Evolutionary conservation across 2,329 filamentous ascomycete species (phyloP).

Genomic region (Calonectria honghensis): DNA sequence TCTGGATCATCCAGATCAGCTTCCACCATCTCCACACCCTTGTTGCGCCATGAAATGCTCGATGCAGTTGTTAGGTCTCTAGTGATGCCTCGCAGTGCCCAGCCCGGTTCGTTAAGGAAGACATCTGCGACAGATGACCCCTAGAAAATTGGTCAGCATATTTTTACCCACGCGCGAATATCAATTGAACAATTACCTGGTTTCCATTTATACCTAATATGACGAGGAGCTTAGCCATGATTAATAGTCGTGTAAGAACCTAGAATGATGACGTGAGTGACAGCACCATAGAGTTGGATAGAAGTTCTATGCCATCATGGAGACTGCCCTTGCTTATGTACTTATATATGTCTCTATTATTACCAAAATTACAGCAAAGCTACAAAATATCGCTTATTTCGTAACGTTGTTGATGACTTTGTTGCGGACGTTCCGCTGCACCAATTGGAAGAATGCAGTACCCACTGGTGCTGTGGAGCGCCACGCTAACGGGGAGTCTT

Average conservation of each 20-base stretch:
- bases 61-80: not conserved
- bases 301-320: not conserved
- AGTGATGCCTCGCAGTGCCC: not conserved
- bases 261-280: not conserved
- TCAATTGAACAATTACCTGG: not conserved
- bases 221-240: constrained; percentile 2
- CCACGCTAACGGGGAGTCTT: no score
- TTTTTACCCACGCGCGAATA: no score
- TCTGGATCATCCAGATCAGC: not conserved
- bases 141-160: not conserved
- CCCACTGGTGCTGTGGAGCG: no score
- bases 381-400: not conserved
- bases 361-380: not conserved
- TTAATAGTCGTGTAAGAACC: not conserved
- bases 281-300: not conserved
- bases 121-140: constrained; percentile 11
- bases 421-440: constrained; percentile 2
- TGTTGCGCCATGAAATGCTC: not conserved
- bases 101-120: not conserved
- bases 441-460: no score
- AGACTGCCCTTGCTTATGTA: not conserved
- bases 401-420: not conserved
- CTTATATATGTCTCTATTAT: not conserved
- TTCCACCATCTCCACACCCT: not conserved
- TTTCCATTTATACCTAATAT: constrained; percentile 12